Evolutionary conservation across 192 early-diverging fungal genomes (phyloP), one percentile per base, ranked within the genome.

Genomic region (Coemansia sp.): DNA sequence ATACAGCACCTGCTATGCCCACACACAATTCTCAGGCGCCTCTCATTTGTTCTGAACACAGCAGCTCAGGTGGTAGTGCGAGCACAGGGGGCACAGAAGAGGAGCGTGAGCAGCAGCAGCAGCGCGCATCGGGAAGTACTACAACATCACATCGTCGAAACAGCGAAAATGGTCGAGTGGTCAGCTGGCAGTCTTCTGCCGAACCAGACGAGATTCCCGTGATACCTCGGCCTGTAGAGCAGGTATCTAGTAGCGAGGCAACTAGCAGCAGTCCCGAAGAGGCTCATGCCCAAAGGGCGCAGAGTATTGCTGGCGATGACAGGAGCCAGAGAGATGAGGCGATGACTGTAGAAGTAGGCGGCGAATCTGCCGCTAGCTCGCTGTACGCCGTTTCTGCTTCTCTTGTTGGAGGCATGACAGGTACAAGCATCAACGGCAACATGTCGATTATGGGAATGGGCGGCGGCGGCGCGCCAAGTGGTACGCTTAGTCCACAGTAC

Each of bases 401-500:
- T 17, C 64, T 77, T 38, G 62, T 68, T 12, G 65, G 71, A 15
- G 39, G 51, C 39, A 52, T 39, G 17, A 34, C 39, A 0, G 55
- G 32, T 28, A 53, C 18, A 2, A 39, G 65, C 34, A 38, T 18
- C 22, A 54, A 52, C 11, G 59, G 48, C 48, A 68, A 43, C 5
- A 4, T n/a, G 60, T 45, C 37, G 1, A 8, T 39, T 2, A 37
- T 38, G 11, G 58, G 58, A 8, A 37, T 36, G 14, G 45, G 62
- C 41, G 59, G 59, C 37, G 3, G 66, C 34, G 64, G 11, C 18
- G 68, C 59, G 17, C 55, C 63, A n/a, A 64, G 67, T 3, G 76
- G 76, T 3, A 73, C 80, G 36, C 66, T 83, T 38, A 83, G 80
- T 28, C 80, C 80, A 35, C 80, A 65, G 52, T 73, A 83, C 55